phyloP scores from a whole-genome alignment of 192 early-diverging fungal species.

The Coemansia sp. region DNA sequence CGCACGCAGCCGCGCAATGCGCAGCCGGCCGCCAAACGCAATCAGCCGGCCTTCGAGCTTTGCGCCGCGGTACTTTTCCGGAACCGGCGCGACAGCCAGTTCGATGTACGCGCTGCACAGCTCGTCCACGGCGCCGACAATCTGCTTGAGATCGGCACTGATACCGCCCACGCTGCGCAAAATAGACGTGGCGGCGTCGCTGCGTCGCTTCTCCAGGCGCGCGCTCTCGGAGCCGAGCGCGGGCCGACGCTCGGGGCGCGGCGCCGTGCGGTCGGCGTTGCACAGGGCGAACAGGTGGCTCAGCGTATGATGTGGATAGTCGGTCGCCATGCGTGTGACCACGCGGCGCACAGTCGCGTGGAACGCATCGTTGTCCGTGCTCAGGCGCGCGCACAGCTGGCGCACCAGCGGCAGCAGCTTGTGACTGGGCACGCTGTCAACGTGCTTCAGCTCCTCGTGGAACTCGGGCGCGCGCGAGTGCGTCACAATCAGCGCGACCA shows the following conservation, averaged over 20 bases:
- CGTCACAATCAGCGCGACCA: constrained; percentile 42
- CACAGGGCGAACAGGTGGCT: constrained; percentile 47
- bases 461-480: constrained; percentile 34
- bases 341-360: constrained; percentile 17
- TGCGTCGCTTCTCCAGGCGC: constrained; percentile 44
- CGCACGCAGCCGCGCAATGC: constrained; percentile 29
- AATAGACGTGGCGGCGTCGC: constrained; percentile 34
- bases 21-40: constrained; percentile 20
- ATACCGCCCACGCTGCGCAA: constrained; percentile 13
- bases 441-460: constrained; percentile 11
- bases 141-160: constrained; percentile 18
- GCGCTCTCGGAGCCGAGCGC: constrained; percentile 27
- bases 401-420: constrained; percentile 48
- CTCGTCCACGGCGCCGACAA: constrained; percentile 37
- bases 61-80: constrained; percentile 36
- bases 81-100: constrained; percentile 32
- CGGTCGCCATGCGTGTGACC: constrained; percentile 37
- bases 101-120: constrained; percentile 45
- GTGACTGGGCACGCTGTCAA: constrained; percentile 39
- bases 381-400: constrained; percentile 50
- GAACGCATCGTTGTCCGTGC: constrained; percentile 31
- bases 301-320: constrained; percentile 47
- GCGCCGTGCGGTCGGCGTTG: constrained; percentile 39
- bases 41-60: constrained; percentile 27
- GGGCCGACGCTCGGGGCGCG: constrained; percentile 10